These are phyloP conservation scores for Ajuga reptans DNA, from an alignment of 305 asterid species.

Conservation along the genomic window DNA sequence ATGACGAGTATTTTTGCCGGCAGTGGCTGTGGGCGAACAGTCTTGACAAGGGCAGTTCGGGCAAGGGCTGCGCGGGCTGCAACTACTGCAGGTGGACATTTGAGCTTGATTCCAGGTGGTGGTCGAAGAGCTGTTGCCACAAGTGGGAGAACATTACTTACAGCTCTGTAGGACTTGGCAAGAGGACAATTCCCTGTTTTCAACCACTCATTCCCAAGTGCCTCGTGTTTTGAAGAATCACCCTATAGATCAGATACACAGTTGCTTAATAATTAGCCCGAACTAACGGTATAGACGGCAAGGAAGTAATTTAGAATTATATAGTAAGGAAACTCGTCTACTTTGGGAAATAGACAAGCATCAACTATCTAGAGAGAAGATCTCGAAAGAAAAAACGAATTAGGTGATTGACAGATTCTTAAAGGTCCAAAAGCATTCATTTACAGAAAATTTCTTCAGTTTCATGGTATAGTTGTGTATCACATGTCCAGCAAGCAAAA, in stretches of 20 bases:
- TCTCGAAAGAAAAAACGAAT: neutral
- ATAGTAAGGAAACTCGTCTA: neutral
- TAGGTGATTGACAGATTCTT: neutral
- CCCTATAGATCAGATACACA: constrained; percentile 34
- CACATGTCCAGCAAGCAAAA: constrained; percentile 1
- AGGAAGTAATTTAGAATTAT: neutral
- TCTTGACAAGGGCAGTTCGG: constrained; percentile 59
- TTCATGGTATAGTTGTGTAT: constrained; percentile 1
- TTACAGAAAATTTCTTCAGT: neutral
- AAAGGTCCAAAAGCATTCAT: neutral
- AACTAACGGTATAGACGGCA: neutral
- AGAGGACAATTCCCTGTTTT: constrained; percentile 69
- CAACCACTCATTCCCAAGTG: constrained; percentile 69
- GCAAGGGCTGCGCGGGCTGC: constrained; percentile 88
- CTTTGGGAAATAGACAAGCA: neutral
- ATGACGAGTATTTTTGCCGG: constrained; percentile 61
- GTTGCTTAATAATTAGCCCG: neutral
- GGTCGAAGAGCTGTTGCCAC: constrained; percentile 57
- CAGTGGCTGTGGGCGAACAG: constrained; percentile 62
- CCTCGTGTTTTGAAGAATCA: constrained; percentile 55
- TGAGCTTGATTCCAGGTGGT: constrained; percentile 59
- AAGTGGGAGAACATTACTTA: constrained; percentile 55
- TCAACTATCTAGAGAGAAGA: neutral
- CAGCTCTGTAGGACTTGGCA: constrained; percentile 72
- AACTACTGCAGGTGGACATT: constrained; percentile 71